phyloP scores from a whole-genome alignment of 805 yeast genomes.

The Nematodospora valgi region DNA sequence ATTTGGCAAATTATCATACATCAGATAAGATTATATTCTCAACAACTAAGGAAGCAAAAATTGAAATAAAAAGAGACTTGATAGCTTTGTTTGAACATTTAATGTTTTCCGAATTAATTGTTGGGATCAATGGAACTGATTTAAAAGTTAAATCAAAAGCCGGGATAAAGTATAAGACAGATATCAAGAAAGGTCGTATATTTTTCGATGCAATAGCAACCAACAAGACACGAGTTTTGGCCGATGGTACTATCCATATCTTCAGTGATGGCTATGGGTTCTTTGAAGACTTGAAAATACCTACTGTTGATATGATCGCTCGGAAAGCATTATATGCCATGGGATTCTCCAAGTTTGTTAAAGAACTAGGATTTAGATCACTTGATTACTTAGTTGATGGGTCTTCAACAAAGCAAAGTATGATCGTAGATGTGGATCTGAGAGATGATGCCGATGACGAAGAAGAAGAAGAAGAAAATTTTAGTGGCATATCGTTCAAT shows the following conservation, averaged over 20 bases:
- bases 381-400: conserved; percentile 57
- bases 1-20: conserved; percentile 20
- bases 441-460: conserved; percentile 32
- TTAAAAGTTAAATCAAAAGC: background rate
- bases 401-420: conserved; percentile 48
- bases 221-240: conserved; percentile 16
- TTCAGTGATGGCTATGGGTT: conserved; percentile 20
- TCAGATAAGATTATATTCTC: conserved; percentile 14
- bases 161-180: conserved; percentile 2
- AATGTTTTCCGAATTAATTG: conserved; percentile 23
- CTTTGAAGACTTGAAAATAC: conserved; percentile 19
- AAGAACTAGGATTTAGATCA: conserved; percentile 63
- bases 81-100: conserved; percentile 21
- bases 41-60: conserved; percentile 28
- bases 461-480: conserved; percentile 9
- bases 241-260: conserved; percentile 35
- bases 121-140: conserved; percentile 28
- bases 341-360: conserved; percentile 59
- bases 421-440: conserved; percentile 49
- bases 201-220: conserved; percentile 19
- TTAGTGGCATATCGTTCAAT: background rate
- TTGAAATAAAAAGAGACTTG: conserved; percentile 30
- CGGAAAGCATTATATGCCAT: conserved; percentile 35
- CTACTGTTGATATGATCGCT: conserved; percentile 26
- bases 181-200: conserved; percentile 11